Evolutionary conservation across 1,284 basidiomycete species (phyloP).

Genomic region (Quambalaria eucalypti): DNA sequence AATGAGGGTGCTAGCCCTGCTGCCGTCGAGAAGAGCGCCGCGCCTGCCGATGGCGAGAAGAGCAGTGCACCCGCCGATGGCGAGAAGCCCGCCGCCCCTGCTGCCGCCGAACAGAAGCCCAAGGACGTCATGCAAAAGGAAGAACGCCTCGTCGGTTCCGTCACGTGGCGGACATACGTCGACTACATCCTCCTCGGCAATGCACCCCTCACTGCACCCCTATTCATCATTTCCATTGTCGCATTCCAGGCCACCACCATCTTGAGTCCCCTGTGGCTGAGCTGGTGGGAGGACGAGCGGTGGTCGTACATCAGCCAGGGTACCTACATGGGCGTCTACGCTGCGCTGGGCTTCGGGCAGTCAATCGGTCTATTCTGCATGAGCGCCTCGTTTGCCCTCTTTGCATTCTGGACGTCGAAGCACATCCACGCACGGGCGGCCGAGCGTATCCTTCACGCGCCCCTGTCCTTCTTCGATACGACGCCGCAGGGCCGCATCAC

Average conservation of each 20-base stretch:
- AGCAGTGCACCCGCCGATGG: too few species aligned
- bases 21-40: too few species aligned
- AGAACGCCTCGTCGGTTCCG: conserved; percentile 11
- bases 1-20: not conserved
- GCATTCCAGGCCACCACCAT: conserved; percentile 18
- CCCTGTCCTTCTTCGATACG: conserved; percentile 26
- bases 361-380: conserved; percentile 18
- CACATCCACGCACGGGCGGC: conserved; percentile 14
- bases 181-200: conserved; percentile 14
- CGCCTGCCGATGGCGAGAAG: too few species aligned
- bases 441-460: conserved; percentile 17
- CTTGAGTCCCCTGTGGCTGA: conserved; percentile 17
- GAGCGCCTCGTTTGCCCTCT: conserved; percentile 17
- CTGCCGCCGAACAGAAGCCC: not conserved
- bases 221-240: conserved; percentile 12
- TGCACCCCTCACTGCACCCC: conserved; percentile 8
- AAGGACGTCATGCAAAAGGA: conserved; percentile 13
- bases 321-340: conserved; percentile 23
- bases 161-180: conserved; percentile 12
- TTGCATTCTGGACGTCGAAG: conserved; percentile 11
- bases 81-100: not conserved
- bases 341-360: conserved; percentile 14
- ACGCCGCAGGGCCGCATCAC: conserved; percentile 26
- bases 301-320: conserved; percentile 10
- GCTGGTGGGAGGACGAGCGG: conserved; percentile 14